Evolutionary conservation across 257 asterid species (phyloP).

Genomic region (Jasminum sambac): DNA sequence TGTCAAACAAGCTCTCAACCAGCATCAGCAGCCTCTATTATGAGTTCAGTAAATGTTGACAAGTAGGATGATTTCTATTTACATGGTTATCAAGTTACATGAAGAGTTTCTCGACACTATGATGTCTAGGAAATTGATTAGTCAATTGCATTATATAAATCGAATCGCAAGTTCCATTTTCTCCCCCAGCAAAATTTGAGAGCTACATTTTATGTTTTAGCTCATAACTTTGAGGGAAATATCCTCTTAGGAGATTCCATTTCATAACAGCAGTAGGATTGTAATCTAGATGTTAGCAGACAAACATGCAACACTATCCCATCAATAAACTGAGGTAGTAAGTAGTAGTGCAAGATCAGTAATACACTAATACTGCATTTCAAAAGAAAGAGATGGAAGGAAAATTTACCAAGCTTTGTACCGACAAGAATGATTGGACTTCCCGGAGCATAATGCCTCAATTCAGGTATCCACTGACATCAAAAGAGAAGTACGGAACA

Average conservation of each 20-base stretch:
- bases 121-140: not conserved
- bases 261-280: not conserved
- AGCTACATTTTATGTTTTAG: not conserved
- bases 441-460: conserved; percentile 88
- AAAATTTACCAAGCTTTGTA: conserved; percentile 73
- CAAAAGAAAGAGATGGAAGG: conserved; percentile 20
- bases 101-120: not conserved
- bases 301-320: not conserved
- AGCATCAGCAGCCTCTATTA: not conserved
- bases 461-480: conserved; percentile 82
- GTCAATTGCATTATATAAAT: not conserved
- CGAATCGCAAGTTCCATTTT: not conserved
- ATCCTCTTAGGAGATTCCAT: not conserved
- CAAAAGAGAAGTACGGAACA: conserved; percentile 8
- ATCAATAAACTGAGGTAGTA: not conserved
- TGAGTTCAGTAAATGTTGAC: not conserved
- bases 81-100: not conserved
- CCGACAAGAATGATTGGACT: conserved; percentile 86
- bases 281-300: not conserved
- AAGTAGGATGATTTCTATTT: not conserved
- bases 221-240: not conserved
- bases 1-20: not conserved
- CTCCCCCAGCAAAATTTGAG: not conserved
- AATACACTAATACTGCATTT: conserved; percentile 1
- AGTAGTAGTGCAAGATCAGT: not conserved